These are phyloP conservation scores for Aspergillus japonicus DNA, from an alignment of 2,329 filamentous ascomycete genomes.

Conservation along the genomic window DNA sequence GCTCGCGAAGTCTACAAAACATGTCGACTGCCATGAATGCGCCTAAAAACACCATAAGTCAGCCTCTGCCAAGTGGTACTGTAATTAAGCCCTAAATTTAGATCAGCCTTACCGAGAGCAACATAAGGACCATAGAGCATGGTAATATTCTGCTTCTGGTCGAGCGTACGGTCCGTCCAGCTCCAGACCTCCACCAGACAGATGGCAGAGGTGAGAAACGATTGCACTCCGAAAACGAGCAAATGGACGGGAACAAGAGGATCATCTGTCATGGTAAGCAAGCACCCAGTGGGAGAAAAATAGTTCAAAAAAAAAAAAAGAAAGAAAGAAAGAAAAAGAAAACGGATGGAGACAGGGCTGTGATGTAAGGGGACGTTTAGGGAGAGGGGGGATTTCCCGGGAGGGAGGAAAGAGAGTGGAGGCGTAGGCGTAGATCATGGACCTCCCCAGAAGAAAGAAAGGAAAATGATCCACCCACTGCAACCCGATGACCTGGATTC, in stretches of 20 bases:
- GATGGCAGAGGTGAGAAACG: constrained; percentile 60
- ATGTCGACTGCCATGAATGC: constrained; percentile 42
- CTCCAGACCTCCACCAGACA: constrained; percentile 62
- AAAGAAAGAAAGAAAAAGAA: too few relatives aligned
- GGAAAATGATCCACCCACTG: not conserved
- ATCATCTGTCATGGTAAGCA: constrained; percentile 45
- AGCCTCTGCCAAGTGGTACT: not conserved
- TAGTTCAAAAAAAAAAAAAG: too few relatives aligned
- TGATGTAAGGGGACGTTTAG: constrained; percentile 3
- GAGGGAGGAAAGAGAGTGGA: too few relatives aligned
- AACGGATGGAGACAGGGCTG: not conserved
- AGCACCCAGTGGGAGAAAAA: not conserved
- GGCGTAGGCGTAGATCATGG: not conserved
- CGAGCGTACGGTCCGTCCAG: constrained; percentile 51
- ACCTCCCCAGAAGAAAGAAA: not conserved
- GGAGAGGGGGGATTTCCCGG: not conserved
- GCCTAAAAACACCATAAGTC: constrained; percentile 24
- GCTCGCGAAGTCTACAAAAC: constrained; percentile 31
- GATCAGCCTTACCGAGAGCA: constrained; percentile 49
- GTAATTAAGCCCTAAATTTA: too few relatives aligned
- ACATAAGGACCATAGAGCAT: constrained; percentile 60
- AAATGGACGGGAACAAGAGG: constrained; percentile 60
- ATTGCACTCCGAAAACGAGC: constrained; percentile 59
- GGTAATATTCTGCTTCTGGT: constrained; percentile 51
- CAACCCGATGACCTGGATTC: too few relatives aligned